These are phyloP conservation scores for Rhodotorula toruloides DNA, from an alignment of 768 basidiomycete genomes.

Conservation along the genomic window DNA sequence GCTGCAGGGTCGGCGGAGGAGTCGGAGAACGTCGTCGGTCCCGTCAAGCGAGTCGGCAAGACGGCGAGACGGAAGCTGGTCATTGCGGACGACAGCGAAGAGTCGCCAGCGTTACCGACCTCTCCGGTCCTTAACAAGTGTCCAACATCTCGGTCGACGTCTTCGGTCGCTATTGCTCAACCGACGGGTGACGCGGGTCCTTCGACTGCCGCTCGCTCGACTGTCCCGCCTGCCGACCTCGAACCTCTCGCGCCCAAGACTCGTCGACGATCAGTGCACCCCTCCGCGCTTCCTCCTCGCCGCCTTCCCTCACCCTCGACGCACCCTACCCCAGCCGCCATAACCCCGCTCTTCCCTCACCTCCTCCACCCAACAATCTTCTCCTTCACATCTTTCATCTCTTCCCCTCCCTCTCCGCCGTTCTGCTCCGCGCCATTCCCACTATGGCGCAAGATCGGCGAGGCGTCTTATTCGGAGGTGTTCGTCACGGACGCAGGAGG, in stretches of 20 bases:
- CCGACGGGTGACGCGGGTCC: too few species aligned
- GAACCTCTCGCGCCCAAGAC: not conserved
- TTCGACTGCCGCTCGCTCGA: too few species aligned
- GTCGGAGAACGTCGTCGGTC: too few species aligned
- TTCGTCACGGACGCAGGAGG: constrained; percentile 59
- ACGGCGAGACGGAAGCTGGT: too few species aligned
- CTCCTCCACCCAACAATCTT: not conserved
- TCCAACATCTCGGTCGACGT: too few species aligned
- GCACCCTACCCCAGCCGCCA: not conserved
- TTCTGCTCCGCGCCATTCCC: not conserved
- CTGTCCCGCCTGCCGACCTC: not conserved
- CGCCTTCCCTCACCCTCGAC: not conserved
- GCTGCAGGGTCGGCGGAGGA: too few species aligned
- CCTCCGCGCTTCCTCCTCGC: not conserved
- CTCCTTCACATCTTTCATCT: constrained; percentile 39
- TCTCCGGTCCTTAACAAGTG: too few species aligned
- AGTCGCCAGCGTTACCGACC: too few species aligned
- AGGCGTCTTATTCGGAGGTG: constrained; percentile 95
- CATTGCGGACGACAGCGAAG: too few species aligned
- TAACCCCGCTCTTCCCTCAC: constrained; percentile 13
- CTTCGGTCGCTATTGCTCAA: too few species aligned
- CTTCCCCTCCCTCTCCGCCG: constrained; percentile 5
- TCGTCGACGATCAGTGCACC: too few species aligned
- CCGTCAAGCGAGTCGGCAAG: too few species aligned
- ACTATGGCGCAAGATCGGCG: constrained; percentile 69